Conservation (phyloP, 345 rosid genomes). For the Gynandropsis gynandra region DNA sequence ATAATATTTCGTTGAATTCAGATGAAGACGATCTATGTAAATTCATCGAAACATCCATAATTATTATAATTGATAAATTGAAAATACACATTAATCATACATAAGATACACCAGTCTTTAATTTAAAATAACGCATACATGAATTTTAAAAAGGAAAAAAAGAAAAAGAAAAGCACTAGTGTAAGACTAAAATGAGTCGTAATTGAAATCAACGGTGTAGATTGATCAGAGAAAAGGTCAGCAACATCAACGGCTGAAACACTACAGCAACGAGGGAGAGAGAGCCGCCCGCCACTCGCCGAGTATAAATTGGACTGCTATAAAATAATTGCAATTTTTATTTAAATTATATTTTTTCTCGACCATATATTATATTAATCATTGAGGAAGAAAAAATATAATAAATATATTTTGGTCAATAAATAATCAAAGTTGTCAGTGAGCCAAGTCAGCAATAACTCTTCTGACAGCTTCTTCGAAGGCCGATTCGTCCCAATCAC, state of each 20-base stretch:
- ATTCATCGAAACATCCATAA: too few relatives aligned
- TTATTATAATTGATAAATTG: too few relatives aligned
- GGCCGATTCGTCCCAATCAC: conserved; percentile 75
- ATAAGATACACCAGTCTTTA: too few relatives aligned
- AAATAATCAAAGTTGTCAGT: conserved; percentile 32
- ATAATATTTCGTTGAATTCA: too few relatives aligned
- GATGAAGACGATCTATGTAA: too few relatives aligned
- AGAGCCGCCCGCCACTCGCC: conserved; percentile 17
- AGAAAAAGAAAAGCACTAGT: neutral
- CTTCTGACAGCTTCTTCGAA: conserved; percentile 81
- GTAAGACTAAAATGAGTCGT: neutral
- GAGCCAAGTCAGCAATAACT: conserved; percentile 58
- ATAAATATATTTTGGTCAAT: conserved; percentile 13
- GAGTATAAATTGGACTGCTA: conserved; percentile 3
- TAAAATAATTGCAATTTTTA: conserved; percentile 3
- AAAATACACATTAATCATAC: too few relatives aligned
- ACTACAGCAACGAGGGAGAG: conserved; percentile 14
- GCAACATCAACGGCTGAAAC: conserved; percentile 18
- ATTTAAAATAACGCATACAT: too few relatives aligned
- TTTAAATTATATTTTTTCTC: neutral
- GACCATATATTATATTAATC: neutral
- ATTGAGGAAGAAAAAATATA: neutral
- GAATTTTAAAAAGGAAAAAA: neutral
- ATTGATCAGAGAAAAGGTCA: conserved; percentile 8
- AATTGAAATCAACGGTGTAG: conserved; percentile 2